A percentile compares a stretch with the other conserved stretches of the same genome.
Conservation (phyloP, 169 alveolate species). For the Amoebophrya sp. region DNA sequence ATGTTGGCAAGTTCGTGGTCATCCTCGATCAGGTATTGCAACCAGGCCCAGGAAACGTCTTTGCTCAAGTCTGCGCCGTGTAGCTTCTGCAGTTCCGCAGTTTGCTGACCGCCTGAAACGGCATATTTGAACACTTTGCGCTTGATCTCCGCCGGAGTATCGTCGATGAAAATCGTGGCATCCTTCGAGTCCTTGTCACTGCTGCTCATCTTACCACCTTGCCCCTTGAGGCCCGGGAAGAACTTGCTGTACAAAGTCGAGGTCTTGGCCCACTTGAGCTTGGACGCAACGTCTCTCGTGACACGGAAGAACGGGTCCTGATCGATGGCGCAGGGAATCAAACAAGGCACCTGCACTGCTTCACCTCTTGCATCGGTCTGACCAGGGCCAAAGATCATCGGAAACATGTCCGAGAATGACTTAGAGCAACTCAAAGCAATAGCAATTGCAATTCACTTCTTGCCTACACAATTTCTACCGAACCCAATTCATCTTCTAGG, state of each 20-base stretch:
- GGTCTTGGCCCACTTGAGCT: conserved; percentile 80
- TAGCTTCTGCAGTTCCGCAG: conserved; percentile 81
- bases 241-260: conserved; percentile 86
- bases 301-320: conserved; percentile 97
- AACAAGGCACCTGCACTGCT: conserved; percentile 80
- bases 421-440: too few species aligned
- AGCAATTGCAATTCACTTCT: too few species aligned
- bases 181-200: conserved; percentile 59
- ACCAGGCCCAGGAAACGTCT: conserved; percentile 91
- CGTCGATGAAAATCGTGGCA: conserved; percentile 82
- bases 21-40: conserved; percentile 83
- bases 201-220: conserved; percentile 77
- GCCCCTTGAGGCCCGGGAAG: conserved; percentile 92
- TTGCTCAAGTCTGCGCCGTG: conserved; percentile 89
- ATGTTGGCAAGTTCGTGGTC: conserved; percentile 83
- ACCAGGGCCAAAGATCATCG: too few species aligned
- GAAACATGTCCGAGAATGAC: too few species aligned
- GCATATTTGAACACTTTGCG: conserved; percentile 91
- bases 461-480: too few species aligned
- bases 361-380: too few species aligned
- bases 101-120: conserved; percentile 89
- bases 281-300: conserved; percentile 90
- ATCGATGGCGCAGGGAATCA: conserved; percentile 95
- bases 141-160: conserved; percentile 77
- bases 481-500: too few species aligned